Base-by-base conservation (phyloP, 2,329 filamentous ascomycete species). In the Fusarium fracticaudum region DNA sequence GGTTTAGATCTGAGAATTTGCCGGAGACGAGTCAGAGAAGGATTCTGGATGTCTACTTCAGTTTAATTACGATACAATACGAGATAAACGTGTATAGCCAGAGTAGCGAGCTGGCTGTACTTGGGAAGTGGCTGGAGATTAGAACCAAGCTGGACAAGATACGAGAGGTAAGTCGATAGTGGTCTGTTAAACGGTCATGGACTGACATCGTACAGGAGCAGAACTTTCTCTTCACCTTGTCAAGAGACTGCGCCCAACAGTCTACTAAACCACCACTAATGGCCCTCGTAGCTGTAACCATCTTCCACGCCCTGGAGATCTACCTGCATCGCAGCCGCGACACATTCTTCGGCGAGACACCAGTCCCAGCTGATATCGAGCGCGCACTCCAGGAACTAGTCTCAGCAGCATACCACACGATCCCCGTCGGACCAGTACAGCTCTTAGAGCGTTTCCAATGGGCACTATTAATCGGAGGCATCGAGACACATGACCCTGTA, bases 401-500 rank as follows among this genome's bases (percentile, higher is more conserved):
- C 9, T 41, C 33, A 13, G 40, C 53, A 51, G 65, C 65, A 47
- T 68, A 68, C 5, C 53, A 38, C 18, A 60, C 65, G 5, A 68
- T 68, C 8, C 11, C 65, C 13, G 37, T 43, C 0, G 65, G 65
- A 13, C 65, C 65, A 22, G 65, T 68, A 1, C 65, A 68, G 5
- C 40, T 67, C 15, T 24, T 68, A 4, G 65, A 68, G 13, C 41
- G 65, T 0, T 68, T 68, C 17, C 65, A 68, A 45, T 68, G 63
- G 65, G 63, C 63, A 5, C 71, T 76, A 1, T 17, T 76, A 6
- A 72, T 76, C 15, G 71, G 64, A 15, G 71, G 74, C 5, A 59
- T 76, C 8, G 74, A 76, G 35, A 76, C 74, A 15, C 62, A 69
- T 17, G 74, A 76, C 11, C 71, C 73, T 0, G 62, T 76, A 6